Conservation (phyloP, 805 yeast genomes). For the Blastobotrys americana region DNA sequence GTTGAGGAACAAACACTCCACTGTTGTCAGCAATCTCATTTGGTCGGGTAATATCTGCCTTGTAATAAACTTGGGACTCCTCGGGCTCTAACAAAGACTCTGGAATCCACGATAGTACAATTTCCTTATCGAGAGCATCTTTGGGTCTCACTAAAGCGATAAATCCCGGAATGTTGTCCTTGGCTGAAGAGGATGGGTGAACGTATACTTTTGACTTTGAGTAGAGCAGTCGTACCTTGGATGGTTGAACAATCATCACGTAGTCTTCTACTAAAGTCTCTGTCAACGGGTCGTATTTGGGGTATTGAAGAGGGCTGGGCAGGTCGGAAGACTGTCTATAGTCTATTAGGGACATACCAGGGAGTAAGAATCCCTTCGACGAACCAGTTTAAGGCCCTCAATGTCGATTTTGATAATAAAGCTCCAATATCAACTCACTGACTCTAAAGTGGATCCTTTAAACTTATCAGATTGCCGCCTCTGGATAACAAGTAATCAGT, state of each 20-base stretch:
- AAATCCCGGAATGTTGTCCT: constrained; percentile 76
- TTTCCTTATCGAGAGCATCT: constrained; percentile 44
- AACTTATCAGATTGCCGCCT: too few species aligned
- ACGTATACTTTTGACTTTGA: constrained; percentile 53
- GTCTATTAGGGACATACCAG: background rate
- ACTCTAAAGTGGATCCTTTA: too few species aligned
- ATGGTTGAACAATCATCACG: background rate
- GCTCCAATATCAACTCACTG: too few species aligned
- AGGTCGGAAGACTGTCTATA: background rate
- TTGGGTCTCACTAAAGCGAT: constrained; percentile 55
- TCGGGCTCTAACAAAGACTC: constrained; percentile 36
- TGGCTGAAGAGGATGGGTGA: constrained; percentile 68
- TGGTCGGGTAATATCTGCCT: constrained; percentile 41
- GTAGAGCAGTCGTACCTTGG: constrained; percentile 30
- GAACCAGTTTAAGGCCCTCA: too few species aligned
- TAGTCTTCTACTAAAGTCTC: background rate
- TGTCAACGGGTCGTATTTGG: background rate
- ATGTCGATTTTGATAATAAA: too few species aligned
- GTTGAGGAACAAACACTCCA: constrained; percentile 41
- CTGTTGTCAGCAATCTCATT: constrained; percentile 17
- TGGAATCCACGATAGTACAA: constrained; percentile 63
- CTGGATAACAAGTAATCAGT: too few species aligned
- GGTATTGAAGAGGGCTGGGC: too few species aligned
- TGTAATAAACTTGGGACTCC: constrained; percentile 41
- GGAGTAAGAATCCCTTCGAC: too few species aligned